These are phyloP conservation scores for Calonectria montana DNA, from an alignment of 2,329 filamentous ascomycete genomes.

Conservation along the genomic window DNA sequence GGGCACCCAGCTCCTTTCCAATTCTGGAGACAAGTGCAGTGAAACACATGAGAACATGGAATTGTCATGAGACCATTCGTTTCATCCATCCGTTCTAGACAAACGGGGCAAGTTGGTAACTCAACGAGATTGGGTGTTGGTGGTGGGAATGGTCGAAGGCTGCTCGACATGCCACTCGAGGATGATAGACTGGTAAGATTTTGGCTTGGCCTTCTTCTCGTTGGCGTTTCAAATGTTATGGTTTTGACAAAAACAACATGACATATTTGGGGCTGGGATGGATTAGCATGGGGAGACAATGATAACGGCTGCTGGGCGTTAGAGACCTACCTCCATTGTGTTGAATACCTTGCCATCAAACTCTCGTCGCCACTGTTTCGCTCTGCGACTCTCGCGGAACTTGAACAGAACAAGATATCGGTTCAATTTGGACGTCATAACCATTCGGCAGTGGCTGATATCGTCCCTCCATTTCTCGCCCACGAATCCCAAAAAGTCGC, in stretches of 20 bases:
- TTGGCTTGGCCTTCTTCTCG: slow-evolving; percentile 55
- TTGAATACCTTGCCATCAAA: slow-evolving; percentile 97
- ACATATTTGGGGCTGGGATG: slow-evolving; percentile 83
- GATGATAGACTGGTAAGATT: slow-evolving; percentile 71
- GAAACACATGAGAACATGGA: slow-evolving; percentile 96
- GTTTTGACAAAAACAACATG: slow-evolving; percentile 95
- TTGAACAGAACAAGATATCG: slow-evolving; percentile 97
- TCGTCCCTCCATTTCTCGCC: slow-evolving; percentile 87
- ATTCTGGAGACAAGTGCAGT: slow-evolving; percentile 94
- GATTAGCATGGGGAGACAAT: slow-evolving; percentile 26
- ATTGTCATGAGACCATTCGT: slow-evolving; percentile 96
- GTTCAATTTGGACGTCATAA: slow-evolving; percentile 88
- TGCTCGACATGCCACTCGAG: slow-evolving; percentile 54
- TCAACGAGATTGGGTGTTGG: slow-evolving; percentile 88
- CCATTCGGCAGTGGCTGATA: slow-evolving; percentile 94
- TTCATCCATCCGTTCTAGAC: slow-evolving; percentile 97
- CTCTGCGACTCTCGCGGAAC: slow-evolving; percentile 80
- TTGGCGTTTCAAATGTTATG: slow-evolving; percentile 82
- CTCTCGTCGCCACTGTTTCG: slow-evolving; percentile 82
- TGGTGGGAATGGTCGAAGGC: slow-evolving; percentile 69
- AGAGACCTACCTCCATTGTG: slow-evolving; percentile 77
- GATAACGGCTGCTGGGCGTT: not conserved
- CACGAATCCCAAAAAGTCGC: slow-evolving; percentile 91
- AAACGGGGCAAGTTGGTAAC: slow-evolving; percentile 95
- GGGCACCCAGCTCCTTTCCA: slow-evolving; percentile 96